A percentile compares a stretch with the other conserved stretches of the same genome.
phyloP scores from a whole-genome alignment of 164 flowering plant genomes.

The Tetracentron sinense region DNA sequence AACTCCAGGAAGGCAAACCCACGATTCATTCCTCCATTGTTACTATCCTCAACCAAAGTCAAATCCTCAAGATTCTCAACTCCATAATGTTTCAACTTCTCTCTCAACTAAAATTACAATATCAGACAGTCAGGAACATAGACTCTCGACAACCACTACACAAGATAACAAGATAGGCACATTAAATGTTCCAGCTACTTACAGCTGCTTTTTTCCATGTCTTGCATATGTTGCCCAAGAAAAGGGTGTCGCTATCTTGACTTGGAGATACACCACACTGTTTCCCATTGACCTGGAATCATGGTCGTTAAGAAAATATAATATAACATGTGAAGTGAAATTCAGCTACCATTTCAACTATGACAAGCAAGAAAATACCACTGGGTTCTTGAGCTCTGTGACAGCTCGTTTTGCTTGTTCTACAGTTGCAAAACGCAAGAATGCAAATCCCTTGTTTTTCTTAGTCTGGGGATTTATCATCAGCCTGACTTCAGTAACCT shows the following conservation, averaged over 20 bases:
- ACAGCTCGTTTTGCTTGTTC: constrained; percentile 93
- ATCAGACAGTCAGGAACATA: constrained; percentile 18
- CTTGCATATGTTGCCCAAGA: constrained; percentile 90
- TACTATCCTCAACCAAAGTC: constrained; percentile 83
- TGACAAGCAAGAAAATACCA: constrained; percentile 46
- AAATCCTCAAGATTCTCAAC: constrained; percentile 71
- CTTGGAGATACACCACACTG: constrained; percentile 94
- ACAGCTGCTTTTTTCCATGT: constrained; percentile 94
- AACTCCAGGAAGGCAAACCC: constrained; percentile 96
- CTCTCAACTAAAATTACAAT: constrained; percentile 61
- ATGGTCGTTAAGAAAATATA: constrained; percentile 16
- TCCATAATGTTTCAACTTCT: constrained; percentile 80
- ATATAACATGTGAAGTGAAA: background rate
- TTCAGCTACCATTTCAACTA: constrained; percentile 8
- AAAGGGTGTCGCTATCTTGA: constrained; percentile 95
- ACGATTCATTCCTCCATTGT: constrained; percentile 74
- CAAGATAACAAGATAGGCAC: constrained; percentile 2
- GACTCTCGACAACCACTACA: background rate
- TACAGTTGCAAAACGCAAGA: constrained; percentile 87
- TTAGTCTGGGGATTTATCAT: constrained; percentile 93
- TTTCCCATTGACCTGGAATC: constrained; percentile 79
- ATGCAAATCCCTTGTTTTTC: constrained; percentile 96
- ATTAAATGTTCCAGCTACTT: constrained; percentile 37
- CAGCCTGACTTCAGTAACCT: constrained; percentile 77
- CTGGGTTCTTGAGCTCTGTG: constrained; percentile 66